phyloP scores from a whole-genome alignment of 2,329 filamentous ascomycete species.

The Paecilomyces fulvus region DNA sequence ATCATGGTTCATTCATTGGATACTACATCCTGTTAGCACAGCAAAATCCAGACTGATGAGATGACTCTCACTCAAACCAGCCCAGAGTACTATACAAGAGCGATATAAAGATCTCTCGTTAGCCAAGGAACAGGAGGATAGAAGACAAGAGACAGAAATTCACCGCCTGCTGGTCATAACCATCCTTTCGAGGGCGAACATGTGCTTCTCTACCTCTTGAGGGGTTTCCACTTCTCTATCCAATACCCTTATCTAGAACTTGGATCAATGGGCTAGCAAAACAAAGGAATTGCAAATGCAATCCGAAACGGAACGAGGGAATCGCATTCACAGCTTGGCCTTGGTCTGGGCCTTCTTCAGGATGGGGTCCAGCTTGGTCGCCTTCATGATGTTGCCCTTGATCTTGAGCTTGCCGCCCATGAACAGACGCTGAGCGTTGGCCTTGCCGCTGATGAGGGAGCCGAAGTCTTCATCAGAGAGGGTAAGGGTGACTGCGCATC shows the following conservation, averaged over 20 bases:
- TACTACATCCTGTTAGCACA: not conserved
- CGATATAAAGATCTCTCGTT: not conserved
- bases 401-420: conserved; percentile 99
- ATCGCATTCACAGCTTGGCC: conserved; percentile 66
- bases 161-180: not conserved
- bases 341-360: conserved; percentile 78
- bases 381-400: conserved; percentile 96
- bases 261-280: not conserved
- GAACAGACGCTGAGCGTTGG: conserved; percentile 89
- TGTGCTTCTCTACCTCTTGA: not conserved
- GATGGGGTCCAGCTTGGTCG: conserved; percentile 90
- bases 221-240: not conserved
- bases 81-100: not conserved
- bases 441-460: conserved; percentile 74
- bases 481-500: conserved; percentile 62
- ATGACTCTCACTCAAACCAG: not conserved
- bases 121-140: not conserved
- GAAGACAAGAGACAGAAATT: not conserved
- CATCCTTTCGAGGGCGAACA: not conserved
- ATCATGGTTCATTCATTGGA: not conserved
- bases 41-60: not conserved
- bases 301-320: not conserved
- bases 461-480: conserved; percentile 82
- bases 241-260: not conserved
- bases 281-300: not conserved